Base-by-base conservation (phyloP, 2,329 filamentous ascomycete species). In the Proliferodiscus dingleyae region DNA sequence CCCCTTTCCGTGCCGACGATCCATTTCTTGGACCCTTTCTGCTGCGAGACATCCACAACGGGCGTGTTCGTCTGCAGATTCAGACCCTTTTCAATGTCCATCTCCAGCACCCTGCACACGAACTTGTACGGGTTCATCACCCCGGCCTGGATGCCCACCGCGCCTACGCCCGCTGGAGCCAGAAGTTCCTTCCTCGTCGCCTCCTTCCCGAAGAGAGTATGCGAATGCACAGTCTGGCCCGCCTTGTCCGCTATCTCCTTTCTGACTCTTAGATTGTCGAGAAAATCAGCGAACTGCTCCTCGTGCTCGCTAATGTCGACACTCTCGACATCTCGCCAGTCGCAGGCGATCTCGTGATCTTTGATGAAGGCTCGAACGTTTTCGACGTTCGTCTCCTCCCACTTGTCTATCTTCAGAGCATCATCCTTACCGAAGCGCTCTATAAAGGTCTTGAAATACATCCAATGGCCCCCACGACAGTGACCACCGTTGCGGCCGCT, bases 281-380 rank as follows among this genome's bases (percentile, higher is more conserved):
- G 50, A 52, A 32, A 50, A 38, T 26, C 49, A 28, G 43, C 56
- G 55, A 24, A 60, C 45, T 7, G 59, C 51, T 6, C 58, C 53
- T 28, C 55, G 55, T 44, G 61, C 57, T 54, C 66, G 59, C 55
- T 67, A 64, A 57, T 42, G 46, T 69, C 65, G 36, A 64, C 40
- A 9, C 43, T 48, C 15, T 56, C 53, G 4, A 46, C 67, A 22
- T 60, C 40, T 30, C 47, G 24, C 16, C 68, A 71, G 52, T 80
- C 78, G 56, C 75, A 70, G 15, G 64, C 58, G 29, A 79, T 73
- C 3, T 49, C 53, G 43, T 78, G 60, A n/a, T 70, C 63, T 8
- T 61, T 59, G 0, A 75, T 75, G 45, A 83, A 72, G 0, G 56
- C 61, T 55, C 81, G 78, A 13, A 79, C 71, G 16, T 70, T 71